Base-by-base conservation (phyloP, 2,329 filamentous ascomycete genomes). In the Coniochaeta sp. region DNA sequence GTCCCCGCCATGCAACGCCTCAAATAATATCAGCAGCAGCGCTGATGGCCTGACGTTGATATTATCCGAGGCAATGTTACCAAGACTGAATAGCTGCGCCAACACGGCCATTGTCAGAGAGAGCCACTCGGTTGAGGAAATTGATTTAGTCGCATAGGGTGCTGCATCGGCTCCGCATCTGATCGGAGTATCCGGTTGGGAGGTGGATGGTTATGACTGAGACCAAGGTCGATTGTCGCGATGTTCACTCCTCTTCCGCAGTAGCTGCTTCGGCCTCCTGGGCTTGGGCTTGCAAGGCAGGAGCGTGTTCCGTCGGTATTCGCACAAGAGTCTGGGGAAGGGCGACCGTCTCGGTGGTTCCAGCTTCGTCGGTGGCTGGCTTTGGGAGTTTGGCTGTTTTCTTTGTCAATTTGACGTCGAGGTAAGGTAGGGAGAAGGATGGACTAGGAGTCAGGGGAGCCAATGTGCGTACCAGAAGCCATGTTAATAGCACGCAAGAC, bases 401-500 rank as follows among this genome's bases (percentile, higher is more conserved):
- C 9, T 7, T 9, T 47, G 47, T 52, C 12, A 52, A 24, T 28
- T 28, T 5, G 8, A 28, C 42, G 47, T 47, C 24, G 36, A 22
- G 12, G 10, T 47, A n/a, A 24, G 7, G n/a, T 8, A 47, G 4
- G 24, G 14, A 30, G 26, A 28, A 30, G 47, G 24, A 22, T 10
- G 30, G 19, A 47, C 42, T 22, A 19, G n/a, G 22, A 12, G 3
- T 22, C 32, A 38, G 57, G 24, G 28, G 26, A n/a, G n/a, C 24
- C 6, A 12, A 36, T 52, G 60, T 30, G 76, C 85, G 69, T 80
- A 93, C 90, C 82, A 62, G 89, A 93, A 63, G 91, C 91, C 89
- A 95, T 93, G 69, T 89, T 89, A 69, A 96, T 93, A 47, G 90
- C 90, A 65, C 89, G 82, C 62, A 96, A 80, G 64, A 96, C 90